Evolutionary conservation across 176 grass and related monocot genomes (phyloP).

Genomic region (Oryza nivara): DNA sequence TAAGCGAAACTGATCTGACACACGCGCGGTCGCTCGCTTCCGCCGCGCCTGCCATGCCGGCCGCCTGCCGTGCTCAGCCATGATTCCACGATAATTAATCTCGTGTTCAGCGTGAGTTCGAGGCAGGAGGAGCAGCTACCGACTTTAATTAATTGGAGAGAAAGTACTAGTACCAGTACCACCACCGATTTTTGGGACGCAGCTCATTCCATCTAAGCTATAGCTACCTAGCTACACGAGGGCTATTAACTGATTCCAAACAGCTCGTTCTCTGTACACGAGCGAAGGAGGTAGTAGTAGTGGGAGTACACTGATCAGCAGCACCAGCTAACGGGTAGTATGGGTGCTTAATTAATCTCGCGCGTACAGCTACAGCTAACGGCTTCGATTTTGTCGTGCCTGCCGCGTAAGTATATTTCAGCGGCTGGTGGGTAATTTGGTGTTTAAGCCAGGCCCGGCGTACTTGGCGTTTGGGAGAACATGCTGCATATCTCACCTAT

Average conservation of each 20-base stretch:
- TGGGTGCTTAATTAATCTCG: no score
- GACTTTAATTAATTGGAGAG: not conserved
- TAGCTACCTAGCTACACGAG: not conserved
- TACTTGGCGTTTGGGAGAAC: no score
- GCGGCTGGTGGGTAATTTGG: no score
- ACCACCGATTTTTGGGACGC: not conserved
- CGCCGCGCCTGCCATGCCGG: not conserved
- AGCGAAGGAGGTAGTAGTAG: no score
- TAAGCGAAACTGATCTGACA: conserved; percentile 9
- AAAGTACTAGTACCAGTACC: not conserved
- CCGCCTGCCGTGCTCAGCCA: not conserved
- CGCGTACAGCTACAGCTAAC: no score
- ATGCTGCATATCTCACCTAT: no score
- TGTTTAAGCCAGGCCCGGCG: no score
- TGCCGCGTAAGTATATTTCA: no score
- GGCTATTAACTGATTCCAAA: not conserved
- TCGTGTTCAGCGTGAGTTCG: not conserved
- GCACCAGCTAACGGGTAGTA: no score
- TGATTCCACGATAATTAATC: conserved; percentile 34
- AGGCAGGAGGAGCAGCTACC: not conserved
- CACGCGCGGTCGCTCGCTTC: not conserved
- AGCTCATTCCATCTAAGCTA: no score
- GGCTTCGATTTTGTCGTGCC: no score
- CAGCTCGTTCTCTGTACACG: not conserved
- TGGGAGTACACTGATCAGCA: no score